Evolutionary conservation across 208 protist genomes (phyloP).

Genomic region (Crithidia fasciculata): DNA sequence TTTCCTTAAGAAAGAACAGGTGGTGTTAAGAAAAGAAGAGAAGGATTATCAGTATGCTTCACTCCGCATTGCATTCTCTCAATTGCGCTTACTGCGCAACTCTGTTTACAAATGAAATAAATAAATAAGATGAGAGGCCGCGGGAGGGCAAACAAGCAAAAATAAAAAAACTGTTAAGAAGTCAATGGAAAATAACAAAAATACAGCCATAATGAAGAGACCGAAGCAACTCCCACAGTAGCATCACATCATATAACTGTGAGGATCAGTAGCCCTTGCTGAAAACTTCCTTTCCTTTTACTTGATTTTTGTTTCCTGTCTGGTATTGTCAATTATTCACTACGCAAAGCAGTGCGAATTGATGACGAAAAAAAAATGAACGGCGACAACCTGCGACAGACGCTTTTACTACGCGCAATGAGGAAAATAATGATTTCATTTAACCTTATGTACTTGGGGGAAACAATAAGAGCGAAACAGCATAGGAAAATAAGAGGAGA

Average conservation of each 20-base stretch:
- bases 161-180: neutral
- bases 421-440: neutral
- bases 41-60: too few relatives aligned
- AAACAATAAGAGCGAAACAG: neutral
- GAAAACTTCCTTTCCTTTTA: neutral
- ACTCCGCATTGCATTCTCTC: too few relatives aligned
- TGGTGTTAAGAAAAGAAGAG: too few relatives aligned
- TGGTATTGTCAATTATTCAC: neutral
- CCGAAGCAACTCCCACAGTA: neutral
- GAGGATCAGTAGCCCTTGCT: neutral
- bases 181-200: slow-evolving; percentile 7
- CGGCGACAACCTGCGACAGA: neutral
- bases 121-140: too few relatives aligned
- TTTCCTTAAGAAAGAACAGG: too few relatives aligned
- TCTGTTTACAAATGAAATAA: too few relatives aligned
- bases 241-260: neutral
- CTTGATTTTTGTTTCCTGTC: neutral
- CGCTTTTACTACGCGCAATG: slow-evolving; percentile 1
- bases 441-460: neutral
- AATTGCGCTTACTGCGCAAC: too few relatives aligned
- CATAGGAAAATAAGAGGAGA: neutral
- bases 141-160: neutral
- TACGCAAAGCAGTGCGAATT: slow-evolving; percentile 2
- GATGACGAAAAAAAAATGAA: neutral
- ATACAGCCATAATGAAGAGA: slow-evolving; percentile 1